A percentile compares a stretch with the other conserved stretches of the same genome.
phyloP scores from a whole-genome alignment of 2,329 filamentous ascomycete genomes.

The Chrysosphaeria jannelii region DNA sequence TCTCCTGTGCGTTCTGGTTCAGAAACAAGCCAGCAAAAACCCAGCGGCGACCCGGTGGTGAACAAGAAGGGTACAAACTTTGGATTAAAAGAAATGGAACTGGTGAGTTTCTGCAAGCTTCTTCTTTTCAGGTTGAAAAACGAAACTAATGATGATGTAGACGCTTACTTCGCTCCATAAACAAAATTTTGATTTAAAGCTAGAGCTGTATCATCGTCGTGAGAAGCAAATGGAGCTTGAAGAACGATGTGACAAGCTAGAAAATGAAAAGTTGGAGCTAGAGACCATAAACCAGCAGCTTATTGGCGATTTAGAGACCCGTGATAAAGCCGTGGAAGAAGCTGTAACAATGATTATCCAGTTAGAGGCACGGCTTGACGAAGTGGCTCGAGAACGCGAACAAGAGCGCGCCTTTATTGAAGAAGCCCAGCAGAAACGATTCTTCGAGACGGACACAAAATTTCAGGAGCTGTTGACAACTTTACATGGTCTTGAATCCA shows the following conservation, averaged over 20 bases:
- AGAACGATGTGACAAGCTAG: slow-evolving; percentile 14
- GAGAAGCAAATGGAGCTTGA: slow-evolving; percentile 28
- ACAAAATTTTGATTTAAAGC: slow-evolving; percentile 48
- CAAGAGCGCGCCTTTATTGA: slow-evolving; percentile 23
- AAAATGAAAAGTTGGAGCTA: slow-evolving; percentile 26
- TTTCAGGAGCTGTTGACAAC: slow-evolving; percentile 5
- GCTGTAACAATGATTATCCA: slow-evolving; percentile 38
- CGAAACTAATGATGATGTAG: slow-evolving; percentile 10
- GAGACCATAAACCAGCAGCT: slow-evolving; percentile 27
- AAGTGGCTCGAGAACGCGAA: slow-evolving; percentile 20
- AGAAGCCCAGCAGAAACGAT: slow-evolving; percentile 12
- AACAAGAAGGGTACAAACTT: slow-evolving; percentile 20
- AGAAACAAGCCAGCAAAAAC: slow-evolving; percentile 13
- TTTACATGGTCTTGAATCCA: no score
- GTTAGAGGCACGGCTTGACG: slow-evolving; percentile 27
- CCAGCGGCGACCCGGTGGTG: slow-evolving; percentile 12
- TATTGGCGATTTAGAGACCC: slow-evolving; percentile 28
- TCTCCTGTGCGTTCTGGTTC: slow-evolving; percentile 10
- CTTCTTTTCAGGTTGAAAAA: no score
- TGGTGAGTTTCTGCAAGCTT: slow-evolving; percentile 13
- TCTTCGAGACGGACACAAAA: slow-evolving; percentile 8
- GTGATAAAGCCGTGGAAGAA: slow-evolving; percentile 40
- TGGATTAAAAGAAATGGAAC: slow-evolving; percentile 37
- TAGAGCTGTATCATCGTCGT: slow-evolving; percentile 39
- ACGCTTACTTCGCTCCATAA: slow-evolving; percentile 39